These are phyloP conservation scores for Macrocystidia cucumis DNA, from an alignment of 1,284 basidiomycete genomes.

Conservation along the genomic window DNA sequence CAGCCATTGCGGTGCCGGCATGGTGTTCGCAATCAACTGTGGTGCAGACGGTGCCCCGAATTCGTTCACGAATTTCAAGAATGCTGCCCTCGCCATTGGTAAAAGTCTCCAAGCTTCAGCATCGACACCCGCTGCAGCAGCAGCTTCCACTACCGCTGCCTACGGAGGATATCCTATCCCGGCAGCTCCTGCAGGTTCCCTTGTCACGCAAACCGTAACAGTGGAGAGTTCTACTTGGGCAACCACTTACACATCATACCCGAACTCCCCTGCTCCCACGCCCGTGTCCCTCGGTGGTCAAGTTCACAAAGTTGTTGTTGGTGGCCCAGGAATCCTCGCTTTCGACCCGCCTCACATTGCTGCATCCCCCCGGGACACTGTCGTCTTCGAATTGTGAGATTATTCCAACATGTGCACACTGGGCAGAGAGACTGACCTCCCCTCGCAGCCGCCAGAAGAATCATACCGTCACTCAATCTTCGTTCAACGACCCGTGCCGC, in stretches of 20 bases:
- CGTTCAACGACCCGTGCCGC: conserved; percentile 52
- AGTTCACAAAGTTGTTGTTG: conserved; percentile 44
- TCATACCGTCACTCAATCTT: conserved; percentile 63
- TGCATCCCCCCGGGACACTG: conserved; percentile 40
- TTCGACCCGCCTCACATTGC: conserved; percentile 44
- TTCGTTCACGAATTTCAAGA: conserved; percentile 51
- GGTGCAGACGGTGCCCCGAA: conserved; percentile 41
- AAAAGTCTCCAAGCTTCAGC: conserved; percentile 32
- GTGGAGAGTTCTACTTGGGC: conserved; percentile 38
- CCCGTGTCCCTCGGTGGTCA: conserved; percentile 33
- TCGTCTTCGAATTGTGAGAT: conserved; percentile 52
- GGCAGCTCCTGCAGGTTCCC: conserved; percentile 26
- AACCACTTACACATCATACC: conserved; percentile 45
- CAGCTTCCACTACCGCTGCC: conserved; percentile 27
- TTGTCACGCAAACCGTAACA: conserved; percentile 28
- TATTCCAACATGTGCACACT: not conserved
- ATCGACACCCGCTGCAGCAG: conserved; percentile 20
- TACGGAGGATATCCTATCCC: conserved; percentile 43
- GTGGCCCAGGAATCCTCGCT: conserved; percentile 35
- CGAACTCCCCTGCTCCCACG: conserved; percentile 42
- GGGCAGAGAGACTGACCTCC: conserved; percentile 4
- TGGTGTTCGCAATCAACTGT: conserved; percentile 62
- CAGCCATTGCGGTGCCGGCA: conserved; percentile 53
- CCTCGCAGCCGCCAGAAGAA: conserved; percentile 45
- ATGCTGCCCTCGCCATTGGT: conserved; percentile 41